Evolutionary conservation across 2,329 filamentous ascomycete genomes (phyloP).

Genomic region (Claviceps sp.): DNA sequence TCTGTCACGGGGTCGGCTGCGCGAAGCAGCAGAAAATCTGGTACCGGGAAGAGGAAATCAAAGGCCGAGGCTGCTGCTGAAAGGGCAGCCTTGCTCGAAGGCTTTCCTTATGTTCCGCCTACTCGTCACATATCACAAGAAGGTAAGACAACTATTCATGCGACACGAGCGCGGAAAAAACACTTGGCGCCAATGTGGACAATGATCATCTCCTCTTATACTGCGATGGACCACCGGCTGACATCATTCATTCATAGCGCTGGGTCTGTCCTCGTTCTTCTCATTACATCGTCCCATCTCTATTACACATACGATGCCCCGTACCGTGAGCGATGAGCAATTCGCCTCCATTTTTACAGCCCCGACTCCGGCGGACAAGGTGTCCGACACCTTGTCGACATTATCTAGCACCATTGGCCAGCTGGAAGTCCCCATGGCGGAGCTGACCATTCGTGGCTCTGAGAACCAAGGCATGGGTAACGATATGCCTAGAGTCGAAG

Average conservation of each 20-base stretch:
- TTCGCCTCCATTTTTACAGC: slow-evolving; percentile 75
- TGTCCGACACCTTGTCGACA: slow-evolving; percentile 53
- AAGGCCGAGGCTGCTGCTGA: slow-evolving; percentile 40
- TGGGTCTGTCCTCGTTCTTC: slow-evolving; percentile 86
- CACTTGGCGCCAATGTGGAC: neutral
- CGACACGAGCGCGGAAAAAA: neutral
- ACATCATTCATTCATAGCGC: slow-evolving; percentile 39
- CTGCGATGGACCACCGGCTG: neutral
- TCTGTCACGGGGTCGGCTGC: slow-evolving; percentile 35
- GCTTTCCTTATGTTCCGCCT: slow-evolving; percentile 60
- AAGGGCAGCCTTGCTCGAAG: slow-evolving; percentile 33
- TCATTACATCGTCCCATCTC: slow-evolving; percentile 91
- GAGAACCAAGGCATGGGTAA: slow-evolving; percentile 29
- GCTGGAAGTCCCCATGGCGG: slow-evolving; percentile 44
- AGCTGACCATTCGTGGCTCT: slow-evolving; percentile 32
- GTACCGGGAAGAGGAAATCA: slow-evolving; percentile 42
- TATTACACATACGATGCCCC: slow-evolving; percentile 68
- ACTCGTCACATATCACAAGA: slow-evolving; percentile 58
- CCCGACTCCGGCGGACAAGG: slow-evolving; percentile 35
- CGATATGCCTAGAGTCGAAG: slow-evolving; percentile 35
- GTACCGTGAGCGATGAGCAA: slow-evolving; percentile 53
- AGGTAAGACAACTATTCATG: slow-evolving; percentile 31
- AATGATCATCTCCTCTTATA: neutral
- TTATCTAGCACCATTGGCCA: slow-evolving; percentile 46
- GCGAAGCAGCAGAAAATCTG: slow-evolving; percentile 27